These are phyloP conservation scores for Xylariaceae sp. DNA, from an alignment of 2,329 filamentous ascomycete genomes.

Conservation along the genomic window DNA sequence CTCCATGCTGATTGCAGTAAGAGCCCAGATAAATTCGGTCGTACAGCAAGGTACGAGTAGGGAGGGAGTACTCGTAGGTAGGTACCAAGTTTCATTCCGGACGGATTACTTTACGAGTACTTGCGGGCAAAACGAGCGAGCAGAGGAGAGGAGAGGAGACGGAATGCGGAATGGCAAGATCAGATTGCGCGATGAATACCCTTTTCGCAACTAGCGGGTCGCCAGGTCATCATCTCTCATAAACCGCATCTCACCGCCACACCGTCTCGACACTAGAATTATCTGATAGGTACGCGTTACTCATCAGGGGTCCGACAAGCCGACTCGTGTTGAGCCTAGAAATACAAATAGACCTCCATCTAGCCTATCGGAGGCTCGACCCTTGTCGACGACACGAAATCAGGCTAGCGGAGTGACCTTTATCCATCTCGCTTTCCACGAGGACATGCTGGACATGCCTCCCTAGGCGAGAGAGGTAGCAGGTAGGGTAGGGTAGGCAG, in stretches of 20 bases:
- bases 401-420: conserved; percentile 4
- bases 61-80: too few relatives aligned
- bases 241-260: conserved; percentile 19
- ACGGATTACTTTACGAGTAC: too few relatives aligned
- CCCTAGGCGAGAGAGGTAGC: too few relatives aligned
- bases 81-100: too few relatives aligned
- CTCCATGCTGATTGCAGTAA: not conserved
- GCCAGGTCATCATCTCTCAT: conserved; percentile 11
- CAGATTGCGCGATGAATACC: conserved; percentile 12
- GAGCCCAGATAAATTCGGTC: not conserved
- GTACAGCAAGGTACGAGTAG: not conserved
- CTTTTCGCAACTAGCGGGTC: conserved; percentile 18
- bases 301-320: conserved; percentile 17
- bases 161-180: not conserved
- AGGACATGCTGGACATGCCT: too few relatives aligned
- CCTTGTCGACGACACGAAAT: conserved; percentile 12
- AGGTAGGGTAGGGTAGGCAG: too few relatives aligned
- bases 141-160: not conserved
- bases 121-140: not conserved
- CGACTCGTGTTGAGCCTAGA: conserved; percentile 7
- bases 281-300: conserved; percentile 2
- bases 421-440: not conserved
- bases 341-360: conserved; percentile 6
- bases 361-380: conserved; percentile 5
- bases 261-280: conserved; percentile 10